These are phyloP conservation scores for Rhizomucor miehei DNA, from an alignment of 371 early-diverging fungal genomes.

Conservation along the genomic window DNA sequence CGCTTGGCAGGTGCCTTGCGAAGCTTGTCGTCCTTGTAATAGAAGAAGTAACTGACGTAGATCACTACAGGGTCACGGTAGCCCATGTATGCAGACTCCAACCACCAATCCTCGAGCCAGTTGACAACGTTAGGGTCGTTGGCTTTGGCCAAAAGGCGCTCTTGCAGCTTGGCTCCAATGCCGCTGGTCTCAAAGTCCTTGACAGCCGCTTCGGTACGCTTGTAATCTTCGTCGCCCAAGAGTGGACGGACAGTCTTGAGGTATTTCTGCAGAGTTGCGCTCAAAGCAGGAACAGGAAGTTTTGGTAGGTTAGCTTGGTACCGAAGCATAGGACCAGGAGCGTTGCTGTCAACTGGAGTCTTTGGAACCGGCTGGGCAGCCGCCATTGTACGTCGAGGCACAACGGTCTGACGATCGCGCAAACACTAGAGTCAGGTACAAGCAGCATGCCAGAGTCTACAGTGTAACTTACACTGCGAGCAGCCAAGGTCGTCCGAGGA, in stretches of 20 bases:
- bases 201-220: constrained; percentile 66
- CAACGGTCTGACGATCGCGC: too few species aligned
- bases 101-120: constrained; percentile 98
- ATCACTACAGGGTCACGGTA: constrained; percentile 96
- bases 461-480: too few species aligned
- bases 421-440: too few species aligned
- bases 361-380: constrained; percentile 21
- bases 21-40: constrained; percentile 79
- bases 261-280: constrained; percentile 82
- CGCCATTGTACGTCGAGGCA: too few species aligned
- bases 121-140: constrained; percentile 63
- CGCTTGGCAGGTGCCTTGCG: constrained; percentile 74
- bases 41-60: constrained; percentile 83
- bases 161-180: constrained; percentile 78
- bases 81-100: constrained; percentile 87
- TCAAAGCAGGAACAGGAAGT: constrained; percentile 87
- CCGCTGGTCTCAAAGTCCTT: constrained; percentile 81
- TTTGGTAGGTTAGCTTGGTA: constrained; percentile 74
- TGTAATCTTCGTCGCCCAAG: constrained; percentile 69
- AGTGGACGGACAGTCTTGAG: constrained; percentile 80
- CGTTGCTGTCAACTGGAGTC: constrained; percentile 44
- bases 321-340: constrained; percentile 60
- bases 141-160: constrained; percentile 71
- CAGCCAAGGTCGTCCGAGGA: too few species aligned
- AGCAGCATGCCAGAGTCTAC: too few species aligned